phyloP scores from a whole-genome alignment of 2,329 filamentous ascomycete species.

The Ophiostoma sp. region DNA sequence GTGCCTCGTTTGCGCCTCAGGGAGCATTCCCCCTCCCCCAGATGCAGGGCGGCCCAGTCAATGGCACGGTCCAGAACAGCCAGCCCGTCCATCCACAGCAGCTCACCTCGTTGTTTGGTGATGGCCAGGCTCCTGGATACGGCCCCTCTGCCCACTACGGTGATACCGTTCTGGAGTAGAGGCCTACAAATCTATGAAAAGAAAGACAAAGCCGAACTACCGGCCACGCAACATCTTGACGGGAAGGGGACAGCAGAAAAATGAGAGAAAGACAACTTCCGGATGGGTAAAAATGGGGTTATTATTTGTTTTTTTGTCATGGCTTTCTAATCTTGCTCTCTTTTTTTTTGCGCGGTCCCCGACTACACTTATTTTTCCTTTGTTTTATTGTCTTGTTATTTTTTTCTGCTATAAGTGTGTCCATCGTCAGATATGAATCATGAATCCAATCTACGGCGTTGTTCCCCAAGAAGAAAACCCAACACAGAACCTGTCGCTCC shows the following conservation, averaged over 20 bases:
- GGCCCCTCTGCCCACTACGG: constrained; percentile 2
- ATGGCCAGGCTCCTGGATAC: not conserved
- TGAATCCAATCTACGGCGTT: constrained; percentile 17
- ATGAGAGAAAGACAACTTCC: not conserved
- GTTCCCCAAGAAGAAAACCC: constrained; percentile 14
- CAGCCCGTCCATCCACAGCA: not conserved
- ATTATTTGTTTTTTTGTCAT: constrained; percentile 11
- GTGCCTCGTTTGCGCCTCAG: not conserved
- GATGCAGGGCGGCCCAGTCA: not conserved
- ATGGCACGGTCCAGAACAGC: not conserved
- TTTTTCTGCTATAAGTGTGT: constrained; percentile 12
- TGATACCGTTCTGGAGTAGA: constrained; percentile 11
- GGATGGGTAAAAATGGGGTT: constrained; percentile 15
- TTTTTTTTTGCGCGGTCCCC: not conserved
- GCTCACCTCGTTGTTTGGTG: not conserved
- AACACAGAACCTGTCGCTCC: not conserved
- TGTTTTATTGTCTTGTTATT: constrained; percentile 14
- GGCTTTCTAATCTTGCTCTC: not conserved
- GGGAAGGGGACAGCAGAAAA: constrained; percentile 8
- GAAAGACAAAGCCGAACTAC: not conserved
- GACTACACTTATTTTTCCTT: constrained; percentile 4
- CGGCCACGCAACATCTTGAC: not conserved
- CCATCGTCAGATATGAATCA: constrained; percentile 17
- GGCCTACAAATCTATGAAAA: not conserved
- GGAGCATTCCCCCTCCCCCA: constrained; percentile 1